These are phyloP conservation scores for Fraxinus platypoda DNA, from an alignment of 305 asterid species.

Conservation along the genomic window DNA sequence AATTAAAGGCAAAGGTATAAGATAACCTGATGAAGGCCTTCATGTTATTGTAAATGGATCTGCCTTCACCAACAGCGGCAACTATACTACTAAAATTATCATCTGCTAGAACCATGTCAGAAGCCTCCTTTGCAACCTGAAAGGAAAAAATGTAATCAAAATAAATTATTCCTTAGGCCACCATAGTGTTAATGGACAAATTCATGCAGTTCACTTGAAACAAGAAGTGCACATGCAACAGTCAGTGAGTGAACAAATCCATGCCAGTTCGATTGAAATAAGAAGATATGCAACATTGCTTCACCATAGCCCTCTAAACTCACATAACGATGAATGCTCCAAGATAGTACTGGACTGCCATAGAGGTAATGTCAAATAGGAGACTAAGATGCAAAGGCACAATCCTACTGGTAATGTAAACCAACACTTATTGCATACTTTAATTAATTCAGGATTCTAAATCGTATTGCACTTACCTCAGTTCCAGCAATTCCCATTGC, in stretches of 20 bases:
- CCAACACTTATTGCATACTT: background rate
- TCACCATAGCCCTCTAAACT: background rate
- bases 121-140: slow-evolving; percentile 98
- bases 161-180: background rate
- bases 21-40: slow-evolving; percentile 90
- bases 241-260: background rate
- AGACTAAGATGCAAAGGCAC: background rate
- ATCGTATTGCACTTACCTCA: slow-evolving; percentile 45
- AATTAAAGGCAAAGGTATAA: slow-evolving; percentile 11
- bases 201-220: background rate
- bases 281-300: background rate
- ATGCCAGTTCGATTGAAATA: background rate
- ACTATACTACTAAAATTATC: slow-evolving; percentile 96
- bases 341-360: background rate
- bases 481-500: slow-evolving; percentile 96
- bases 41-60: slow-evolving; percentile 38
- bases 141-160: slow-evolving; percentile 7
- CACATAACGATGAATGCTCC: background rate
- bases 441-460: background rate
- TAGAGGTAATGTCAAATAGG: background rate
- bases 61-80: slow-evolving; percentile 98
- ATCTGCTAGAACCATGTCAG: slow-evolving; percentile 99
- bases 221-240: background rate
- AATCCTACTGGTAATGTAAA: background rate
- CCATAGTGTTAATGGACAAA: background rate